phyloP scores from a whole-genome alignment of 2,329 filamentous ascomycete genomes.

The Thyridium curvatum region DNA sequence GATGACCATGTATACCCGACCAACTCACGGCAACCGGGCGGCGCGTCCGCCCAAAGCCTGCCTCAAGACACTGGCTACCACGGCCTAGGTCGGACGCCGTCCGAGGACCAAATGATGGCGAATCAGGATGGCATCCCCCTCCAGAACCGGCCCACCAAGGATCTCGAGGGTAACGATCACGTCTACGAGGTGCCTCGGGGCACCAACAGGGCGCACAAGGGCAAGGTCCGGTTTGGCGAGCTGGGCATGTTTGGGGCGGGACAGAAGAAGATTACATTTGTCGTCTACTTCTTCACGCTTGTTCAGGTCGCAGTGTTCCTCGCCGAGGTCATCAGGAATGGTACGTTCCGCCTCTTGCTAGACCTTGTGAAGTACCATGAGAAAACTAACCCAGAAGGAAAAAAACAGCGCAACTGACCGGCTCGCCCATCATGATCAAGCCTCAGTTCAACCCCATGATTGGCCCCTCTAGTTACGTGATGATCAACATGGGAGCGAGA shows the following conservation, averaged over 20 bases:
- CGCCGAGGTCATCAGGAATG: constrained; percentile 77
- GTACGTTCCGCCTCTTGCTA: too few species aligned
- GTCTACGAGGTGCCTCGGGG: constrained; percentile 50
- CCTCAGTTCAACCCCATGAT: constrained; percentile 97
- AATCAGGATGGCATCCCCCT: constrained; percentile 51
- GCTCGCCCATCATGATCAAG: constrained; percentile 69
- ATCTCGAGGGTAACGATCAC: constrained; percentile 46
- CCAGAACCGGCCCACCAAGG: constrained; percentile 39
- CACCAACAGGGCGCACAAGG: constrained; percentile 29
- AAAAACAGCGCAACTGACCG: constrained; percentile 40
- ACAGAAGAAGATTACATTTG: constrained; percentile 62
- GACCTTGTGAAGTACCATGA: too few species aligned
- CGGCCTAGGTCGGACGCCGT: constrained; percentile 31
- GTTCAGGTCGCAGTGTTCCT: constrained; percentile 84
- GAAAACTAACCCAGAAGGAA: background rate
- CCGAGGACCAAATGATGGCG: constrained; percentile 23
- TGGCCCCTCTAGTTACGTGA: constrained; percentile 79
- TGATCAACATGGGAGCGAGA: constrained; percentile 95
- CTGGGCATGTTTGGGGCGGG: constrained; percentile 52
- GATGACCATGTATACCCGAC: constrained; percentile 61
- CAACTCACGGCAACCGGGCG: constrained; percentile 28
- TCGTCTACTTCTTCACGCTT: constrained; percentile 73
- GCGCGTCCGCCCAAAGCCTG: constrained; percentile 22
- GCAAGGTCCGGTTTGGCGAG: constrained; percentile 49
- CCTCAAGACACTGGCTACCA: constrained; percentile 54